Evolutionary conservation across 208 protist species (phyloP).

Genomic region (Novymonas esmeraldas): DNA sequence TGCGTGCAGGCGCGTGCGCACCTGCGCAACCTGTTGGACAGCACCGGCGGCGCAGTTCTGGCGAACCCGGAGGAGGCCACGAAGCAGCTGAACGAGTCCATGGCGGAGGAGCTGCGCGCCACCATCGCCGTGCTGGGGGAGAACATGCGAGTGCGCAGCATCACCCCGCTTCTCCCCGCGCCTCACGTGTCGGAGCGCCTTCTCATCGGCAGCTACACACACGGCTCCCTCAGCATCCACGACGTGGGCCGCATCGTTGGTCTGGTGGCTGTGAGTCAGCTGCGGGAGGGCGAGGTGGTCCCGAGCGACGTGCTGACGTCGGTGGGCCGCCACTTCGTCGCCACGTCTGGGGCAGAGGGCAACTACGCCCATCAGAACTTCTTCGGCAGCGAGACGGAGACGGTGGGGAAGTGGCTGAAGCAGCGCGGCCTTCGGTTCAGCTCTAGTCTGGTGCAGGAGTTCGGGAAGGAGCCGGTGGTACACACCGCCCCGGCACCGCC

Average conservation of each 20-base stretch:
- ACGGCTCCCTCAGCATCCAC: constrained; percentile 53
- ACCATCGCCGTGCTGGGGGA: constrained; percentile 85
- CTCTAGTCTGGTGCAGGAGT: constrained; percentile 83
- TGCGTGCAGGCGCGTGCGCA: constrained; percentile 44
- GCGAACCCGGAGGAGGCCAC: constrained; percentile 47
- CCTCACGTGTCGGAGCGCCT: constrained; percentile 57
- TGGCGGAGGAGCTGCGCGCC: constrained; percentile 42
- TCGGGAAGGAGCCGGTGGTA: constrained; percentile 86
- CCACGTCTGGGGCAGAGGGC: constrained; percentile 72
- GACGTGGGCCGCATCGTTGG: constrained; percentile 82
- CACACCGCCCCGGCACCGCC: constrained; percentile 49
- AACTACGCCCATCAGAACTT: constrained; percentile 85
- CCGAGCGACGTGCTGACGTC: constrained; percentile 52
- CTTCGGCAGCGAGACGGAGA: constrained; percentile 67
- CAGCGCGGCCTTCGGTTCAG: constrained; percentile 73
- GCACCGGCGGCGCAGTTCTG: constrained; percentile 54
- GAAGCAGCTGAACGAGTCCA: constrained; percentile 43
- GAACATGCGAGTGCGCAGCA: constrained; percentile 71
- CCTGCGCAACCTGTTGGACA: constrained; percentile 46
- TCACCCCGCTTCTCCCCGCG: constrained; percentile 53
- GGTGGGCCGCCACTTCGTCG: constrained; percentile 84
- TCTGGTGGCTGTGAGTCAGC: constrained; percentile 66
- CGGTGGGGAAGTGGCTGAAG: constrained; percentile 87
- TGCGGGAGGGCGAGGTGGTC: constrained; percentile 34
- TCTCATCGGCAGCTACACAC: constrained; percentile 78